These are phyloP conservation scores for Hypoxylon crocopeplum DNA, from an alignment of 495 filamentous ascomycete genomes.

Conservation along the genomic window DNA sequence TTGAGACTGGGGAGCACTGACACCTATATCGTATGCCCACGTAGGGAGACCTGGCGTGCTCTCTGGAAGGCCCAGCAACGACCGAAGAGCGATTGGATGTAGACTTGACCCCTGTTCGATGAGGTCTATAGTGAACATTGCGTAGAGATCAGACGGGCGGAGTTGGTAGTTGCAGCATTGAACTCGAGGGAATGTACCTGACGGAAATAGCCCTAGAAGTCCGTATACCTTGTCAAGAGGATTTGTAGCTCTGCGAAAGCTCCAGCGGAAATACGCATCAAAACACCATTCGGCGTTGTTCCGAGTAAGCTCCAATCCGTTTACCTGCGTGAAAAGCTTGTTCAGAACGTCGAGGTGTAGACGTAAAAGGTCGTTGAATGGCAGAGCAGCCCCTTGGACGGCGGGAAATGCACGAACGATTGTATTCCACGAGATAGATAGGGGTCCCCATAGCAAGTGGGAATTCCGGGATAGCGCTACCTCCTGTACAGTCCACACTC, in stretches of 20 bases:
- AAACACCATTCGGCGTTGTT: background rate
- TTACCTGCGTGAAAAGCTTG: background rate
- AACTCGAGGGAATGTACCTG: background rate
- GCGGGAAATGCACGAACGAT: background rate
- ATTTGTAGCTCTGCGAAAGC: constrained; percentile 2
- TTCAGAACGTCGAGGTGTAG: background rate
- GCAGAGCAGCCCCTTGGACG: too few species aligned
- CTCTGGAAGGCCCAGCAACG: background rate
- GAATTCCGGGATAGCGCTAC: background rate
- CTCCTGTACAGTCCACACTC: constrained; percentile 2
- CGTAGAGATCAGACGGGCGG: background rate
- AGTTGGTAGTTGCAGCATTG: background rate
- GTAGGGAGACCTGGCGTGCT: background rate
- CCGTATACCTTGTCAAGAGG: constrained; percentile 5
- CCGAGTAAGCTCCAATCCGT: background rate
- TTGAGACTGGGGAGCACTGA: background rate
- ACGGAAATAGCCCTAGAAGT: background rate
- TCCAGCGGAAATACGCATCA: background rate
- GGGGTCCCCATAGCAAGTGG: background rate
- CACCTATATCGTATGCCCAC: background rate
- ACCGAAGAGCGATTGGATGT: background rate
- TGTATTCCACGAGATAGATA: background rate
- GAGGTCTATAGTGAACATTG: background rate
- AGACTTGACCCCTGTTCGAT: background rate
- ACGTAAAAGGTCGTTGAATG: background rate